Evolutionary conservation across 257 asterid genomes (phyloP).

Genomic region (Marsdenia floribunda): DNA sequence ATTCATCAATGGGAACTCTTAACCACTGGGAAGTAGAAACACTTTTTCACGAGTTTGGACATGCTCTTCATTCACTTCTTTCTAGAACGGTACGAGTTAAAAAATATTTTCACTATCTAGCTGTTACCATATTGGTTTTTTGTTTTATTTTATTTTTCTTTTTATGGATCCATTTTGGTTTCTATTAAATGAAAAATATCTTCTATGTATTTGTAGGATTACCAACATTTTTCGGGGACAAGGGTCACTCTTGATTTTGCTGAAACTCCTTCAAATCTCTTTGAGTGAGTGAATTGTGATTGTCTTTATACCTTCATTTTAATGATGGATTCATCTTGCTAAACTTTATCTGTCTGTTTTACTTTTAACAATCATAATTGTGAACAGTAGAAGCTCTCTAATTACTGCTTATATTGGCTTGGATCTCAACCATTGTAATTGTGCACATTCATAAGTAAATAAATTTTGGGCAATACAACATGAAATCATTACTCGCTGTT

Average conservation of each 20-base stretch:
- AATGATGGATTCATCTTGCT: constrained; percentile 8
- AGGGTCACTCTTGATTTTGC: constrained; percentile 88
- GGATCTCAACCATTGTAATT: constrained; percentile 4
- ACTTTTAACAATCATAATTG: background rate
- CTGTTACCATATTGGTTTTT: constrained; percentile 1
- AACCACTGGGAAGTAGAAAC: constrained; percentile 93
- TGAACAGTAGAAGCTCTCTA: background rate
- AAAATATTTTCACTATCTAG: constrained; percentile 18
- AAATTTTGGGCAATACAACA: constrained; percentile 9
- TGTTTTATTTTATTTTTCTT: too few relatives aligned
- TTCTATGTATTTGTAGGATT: constrained; percentile 47
- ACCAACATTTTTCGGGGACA: constrained; percentile 96
- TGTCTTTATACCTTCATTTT: constrained; percentile 1
- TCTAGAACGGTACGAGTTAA: constrained; percentile 76
- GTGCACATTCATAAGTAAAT: background rate
- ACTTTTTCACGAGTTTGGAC: constrained; percentile 96
- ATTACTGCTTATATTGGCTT: background rate
- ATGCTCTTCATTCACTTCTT: constrained; percentile 96
- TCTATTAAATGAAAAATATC: background rate
- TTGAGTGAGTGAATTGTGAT: constrained; percentile 60
- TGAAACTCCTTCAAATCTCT: constrained; percentile 92
- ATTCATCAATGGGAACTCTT: constrained; percentile 50
- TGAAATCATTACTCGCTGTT: background rate
- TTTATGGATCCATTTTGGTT: background rate
- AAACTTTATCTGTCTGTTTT: background rate